These are phyloP conservation scores for Chrysoporthe austroafricana DNA, from an alignment of 2,329 filamentous ascomycete genomes.

Conservation along the genomic window DNA sequence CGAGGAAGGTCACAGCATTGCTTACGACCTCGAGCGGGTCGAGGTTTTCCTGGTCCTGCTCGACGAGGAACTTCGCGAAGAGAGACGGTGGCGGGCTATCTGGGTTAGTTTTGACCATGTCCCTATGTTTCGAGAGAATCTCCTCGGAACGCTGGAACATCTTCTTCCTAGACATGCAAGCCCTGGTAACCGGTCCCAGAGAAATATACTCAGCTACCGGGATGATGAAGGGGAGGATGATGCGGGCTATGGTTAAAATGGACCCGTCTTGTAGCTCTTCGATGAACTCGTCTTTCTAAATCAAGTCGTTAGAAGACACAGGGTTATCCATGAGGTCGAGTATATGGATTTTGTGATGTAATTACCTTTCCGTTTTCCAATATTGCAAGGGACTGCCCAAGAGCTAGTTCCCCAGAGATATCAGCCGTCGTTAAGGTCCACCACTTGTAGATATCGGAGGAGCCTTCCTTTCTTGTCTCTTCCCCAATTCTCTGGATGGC, in stretches of 20 bases:
- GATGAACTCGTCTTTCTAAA: conserved; percentile 15
- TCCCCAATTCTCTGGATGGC: conserved; percentile 49
- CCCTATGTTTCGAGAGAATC: conserved; percentile 14
- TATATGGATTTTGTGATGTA: neutral
- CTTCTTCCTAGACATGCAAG: conserved; percentile 8
- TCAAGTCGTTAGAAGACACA: neutral
- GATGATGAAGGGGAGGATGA: conserved; percentile 19
- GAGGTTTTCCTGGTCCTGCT: conserved; percentile 14
- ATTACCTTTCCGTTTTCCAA: conserved; percentile 53
- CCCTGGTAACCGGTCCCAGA: conserved; percentile 10
- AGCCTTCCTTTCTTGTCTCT: conserved; percentile 44
- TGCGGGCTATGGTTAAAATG: conserved; percentile 3
- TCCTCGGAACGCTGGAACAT: conserved; percentile 13
- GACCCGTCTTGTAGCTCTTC: conserved; percentile 8
- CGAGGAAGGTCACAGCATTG: conserved; percentile 34
- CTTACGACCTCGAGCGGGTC: conserved; percentile 17
- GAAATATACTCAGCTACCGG: conserved; percentile 20
- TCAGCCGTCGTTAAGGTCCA: conserved; percentile 58
- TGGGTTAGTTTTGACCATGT: conserved; percentile 9
- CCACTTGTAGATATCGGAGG: conserved; percentile 56
- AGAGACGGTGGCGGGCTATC: conserved; percentile 3
- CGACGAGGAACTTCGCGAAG: conserved; percentile 11
- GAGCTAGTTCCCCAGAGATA: conserved; percentile 55
- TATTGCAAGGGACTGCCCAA: conserved; percentile 59
- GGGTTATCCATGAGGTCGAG: neutral